Conservation (phyloP, 2,329 filamentous ascomycete genomes). For the Aspergillus fructus region DNA sequence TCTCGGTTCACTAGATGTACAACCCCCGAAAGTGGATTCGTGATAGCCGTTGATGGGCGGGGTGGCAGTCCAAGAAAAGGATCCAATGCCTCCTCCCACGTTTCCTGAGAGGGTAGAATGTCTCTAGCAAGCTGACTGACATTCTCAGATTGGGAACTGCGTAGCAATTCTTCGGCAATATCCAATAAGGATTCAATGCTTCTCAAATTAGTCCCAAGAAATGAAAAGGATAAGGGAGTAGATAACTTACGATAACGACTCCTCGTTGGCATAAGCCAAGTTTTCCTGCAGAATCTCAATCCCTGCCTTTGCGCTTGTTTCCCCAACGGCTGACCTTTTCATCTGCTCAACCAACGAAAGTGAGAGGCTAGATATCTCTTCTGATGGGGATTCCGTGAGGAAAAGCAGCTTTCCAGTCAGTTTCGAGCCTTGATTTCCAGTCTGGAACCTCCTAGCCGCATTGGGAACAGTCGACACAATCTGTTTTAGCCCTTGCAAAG, state of each 20-base stretch:
- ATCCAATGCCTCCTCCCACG: conserved; percentile 66
- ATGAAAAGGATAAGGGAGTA: not conserved
- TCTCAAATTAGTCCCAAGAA: conserved; percentile 25
- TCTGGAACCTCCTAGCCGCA: conserved; percentile 45
- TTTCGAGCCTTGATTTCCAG: conserved; percentile 47
- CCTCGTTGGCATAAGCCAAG: conserved; percentile 44
- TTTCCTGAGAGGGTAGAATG: conserved; percentile 62
- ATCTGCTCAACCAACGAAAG: conserved; percentile 34
- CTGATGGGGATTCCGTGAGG: conserved; percentile 54
- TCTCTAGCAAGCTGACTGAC: conserved; percentile 33
- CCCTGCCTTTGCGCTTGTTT: conserved; percentile 46
- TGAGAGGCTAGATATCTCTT: conserved; percentile 48
- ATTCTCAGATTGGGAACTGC: conserved; percentile 29
- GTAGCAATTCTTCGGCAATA: conserved; percentile 52
- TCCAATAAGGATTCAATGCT: conserved; percentile 58
- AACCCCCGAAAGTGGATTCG: conserved; percentile 68
- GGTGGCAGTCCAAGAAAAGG: conserved; percentile 48
- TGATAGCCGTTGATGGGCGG: conserved; percentile 66
- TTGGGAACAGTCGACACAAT: conserved; percentile 42
- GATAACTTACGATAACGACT: conserved; percentile 46
- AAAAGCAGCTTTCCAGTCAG: conserved; percentile 54
- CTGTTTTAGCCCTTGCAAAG: conserved; percentile 47
- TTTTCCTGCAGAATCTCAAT: conserved; percentile 54
- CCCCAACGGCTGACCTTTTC: conserved; percentile 37
- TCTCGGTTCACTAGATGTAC: conserved; percentile 59